Percentiles rank a stretch among this genome's conserved stretches.
Conservation (phyloP, 1,139 yeast genomes). For the Taphrina betulina region DNA sequence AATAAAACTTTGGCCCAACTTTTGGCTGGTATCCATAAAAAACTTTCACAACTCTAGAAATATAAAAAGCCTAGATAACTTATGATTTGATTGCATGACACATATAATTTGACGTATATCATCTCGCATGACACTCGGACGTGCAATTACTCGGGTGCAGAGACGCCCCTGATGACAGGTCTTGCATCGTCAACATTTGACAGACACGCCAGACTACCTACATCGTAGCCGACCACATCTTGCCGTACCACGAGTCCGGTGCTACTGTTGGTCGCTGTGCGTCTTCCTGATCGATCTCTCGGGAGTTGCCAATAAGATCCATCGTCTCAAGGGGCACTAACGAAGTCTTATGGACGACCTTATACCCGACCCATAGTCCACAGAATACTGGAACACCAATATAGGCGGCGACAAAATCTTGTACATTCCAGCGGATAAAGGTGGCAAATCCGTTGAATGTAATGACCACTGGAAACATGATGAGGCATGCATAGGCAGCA, state of each 20-base stretch:
- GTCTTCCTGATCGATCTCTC: constrained; percentile 43
- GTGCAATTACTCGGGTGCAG: too few species aligned
- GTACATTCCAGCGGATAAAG: constrained; percentile 49
- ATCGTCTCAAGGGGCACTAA: constrained; percentile 56
- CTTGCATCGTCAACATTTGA: too few species aligned
- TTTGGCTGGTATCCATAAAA: too few species aligned
- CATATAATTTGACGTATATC: too few species aligned
- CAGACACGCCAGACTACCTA: too few species aligned
- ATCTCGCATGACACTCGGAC: too few species aligned
- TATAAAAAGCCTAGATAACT: too few species aligned
- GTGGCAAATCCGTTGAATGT: constrained; percentile 66
- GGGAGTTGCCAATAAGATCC: constrained; percentile 63
- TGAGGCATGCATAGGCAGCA: constrained; percentile 53
- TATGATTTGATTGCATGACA: too few species aligned
- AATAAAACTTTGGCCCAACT: too few species aligned
- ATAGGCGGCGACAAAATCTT: constrained; percentile 59
- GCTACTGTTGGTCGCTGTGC: not conserved
- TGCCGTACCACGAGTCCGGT: constrained; percentile 13
- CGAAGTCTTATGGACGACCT: constrained; percentile 51
- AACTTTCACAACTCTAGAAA: too few species aligned
- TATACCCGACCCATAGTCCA: constrained; percentile 46
- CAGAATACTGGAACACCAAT: constrained; percentile 55
- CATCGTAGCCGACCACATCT: constrained; percentile 8
- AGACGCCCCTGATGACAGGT: too few species aligned
- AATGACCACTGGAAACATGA: constrained; percentile 59